Evolutionary conservation across 495 filamentous ascomycete species (phyloP).

Genomic region (Penicillium paradoxum): DNA sequence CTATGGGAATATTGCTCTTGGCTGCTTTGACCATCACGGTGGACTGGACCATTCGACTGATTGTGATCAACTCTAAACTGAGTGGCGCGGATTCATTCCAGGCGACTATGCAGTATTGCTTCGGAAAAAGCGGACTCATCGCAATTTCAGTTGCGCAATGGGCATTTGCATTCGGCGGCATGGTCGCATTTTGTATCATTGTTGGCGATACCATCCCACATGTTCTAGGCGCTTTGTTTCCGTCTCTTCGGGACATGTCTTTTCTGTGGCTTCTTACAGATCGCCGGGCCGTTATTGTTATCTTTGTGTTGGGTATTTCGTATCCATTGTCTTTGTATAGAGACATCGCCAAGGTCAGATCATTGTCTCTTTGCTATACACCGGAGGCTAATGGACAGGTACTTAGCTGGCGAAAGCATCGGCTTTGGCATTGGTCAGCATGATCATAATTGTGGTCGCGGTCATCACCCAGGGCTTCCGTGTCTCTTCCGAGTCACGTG

Average conservation of each 20-base stretch:
- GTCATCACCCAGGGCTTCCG: constrained; percentile 80
- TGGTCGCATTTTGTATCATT: constrained; percentile 97
- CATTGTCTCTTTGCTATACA: neutral
- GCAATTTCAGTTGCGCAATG: constrained; percentile 90
- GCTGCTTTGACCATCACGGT: constrained; percentile 72
- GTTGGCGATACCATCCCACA: constrained; percentile 93
- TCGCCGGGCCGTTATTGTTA: constrained; percentile 73
- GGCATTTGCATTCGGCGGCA: constrained; percentile 97
- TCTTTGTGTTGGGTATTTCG: constrained; percentile 81
- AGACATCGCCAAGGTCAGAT: constrained; percentile 87
- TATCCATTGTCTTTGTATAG: constrained; percentile 89
- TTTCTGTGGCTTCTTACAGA: constrained; percentile 79
- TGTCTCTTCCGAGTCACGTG: constrained; percentile 63
- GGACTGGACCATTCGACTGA: constrained; percentile 96
- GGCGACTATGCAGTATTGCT: constrained; percentile 90
- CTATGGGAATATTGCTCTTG: constrained; percentile 73
- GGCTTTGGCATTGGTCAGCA: constrained; percentile 83
- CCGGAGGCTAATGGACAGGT: constrained; percentile 20
- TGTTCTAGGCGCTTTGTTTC: constrained; percentile 78
- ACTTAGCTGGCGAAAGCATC: constrained; percentile 97
- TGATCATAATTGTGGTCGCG: constrained; percentile 81
- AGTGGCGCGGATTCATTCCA: constrained; percentile 91
- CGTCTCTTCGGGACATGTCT: constrained; percentile 62
- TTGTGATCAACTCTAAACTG: constrained; percentile 92
- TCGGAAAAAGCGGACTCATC: constrained; percentile 78